Percentiles rank a stretch among this genome's conserved stretches.
Evolutionary conservation across 169 alveolate genomes (phyloP).

Genomic region (Theileria equi): DNA sequence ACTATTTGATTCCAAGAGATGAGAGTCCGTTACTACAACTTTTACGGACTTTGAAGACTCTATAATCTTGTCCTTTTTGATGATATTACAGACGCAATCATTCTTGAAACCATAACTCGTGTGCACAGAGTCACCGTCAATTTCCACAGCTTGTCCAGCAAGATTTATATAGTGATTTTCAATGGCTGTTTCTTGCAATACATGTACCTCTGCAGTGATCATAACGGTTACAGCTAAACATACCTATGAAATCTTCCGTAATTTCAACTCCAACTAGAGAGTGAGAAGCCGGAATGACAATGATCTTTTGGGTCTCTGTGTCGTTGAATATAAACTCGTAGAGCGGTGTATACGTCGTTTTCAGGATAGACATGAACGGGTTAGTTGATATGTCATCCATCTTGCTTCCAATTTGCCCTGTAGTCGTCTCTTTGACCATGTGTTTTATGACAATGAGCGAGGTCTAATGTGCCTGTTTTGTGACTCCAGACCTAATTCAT

Average conservation of each 20-base stretch:
- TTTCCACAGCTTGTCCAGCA: slow-evolving; percentile 47
- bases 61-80: slow-evolving; percentile 21
- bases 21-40: slow-evolving; percentile 8
- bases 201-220: slow-evolving; percentile 38
- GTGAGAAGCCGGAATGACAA: slow-evolving; percentile 52
- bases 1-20: background rate
- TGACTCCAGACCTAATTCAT: no score
- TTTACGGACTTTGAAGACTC: background rate
- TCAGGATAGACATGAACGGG: slow-evolving; percentile 55
- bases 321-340: slow-evolving; percentile 39
- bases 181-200: slow-evolving; percentile 39
- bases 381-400: slow-evolving; percentile 37
- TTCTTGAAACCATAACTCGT: slow-evolving; percentile 62
- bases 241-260: slow-evolving; percentile 33
- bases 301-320: slow-evolving; percentile 6
- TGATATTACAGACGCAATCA: slow-evolving; percentile 28
- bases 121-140: slow-evolving; percentile 20
- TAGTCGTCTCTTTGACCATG: no score
- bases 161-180: slow-evolving; percentile 30
- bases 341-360: slow-evolving; percentile 20
- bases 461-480: no score
- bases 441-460: no score
- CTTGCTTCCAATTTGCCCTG: no score
- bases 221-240: background rate
- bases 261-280: slow-evolving; percentile 38